Evolutionary conservation across 768 basidiomycete genomes (phyloP), one percentile per base, ranked within the genome.

Genomic region (Dioszegia aurantiaca): DNA sequence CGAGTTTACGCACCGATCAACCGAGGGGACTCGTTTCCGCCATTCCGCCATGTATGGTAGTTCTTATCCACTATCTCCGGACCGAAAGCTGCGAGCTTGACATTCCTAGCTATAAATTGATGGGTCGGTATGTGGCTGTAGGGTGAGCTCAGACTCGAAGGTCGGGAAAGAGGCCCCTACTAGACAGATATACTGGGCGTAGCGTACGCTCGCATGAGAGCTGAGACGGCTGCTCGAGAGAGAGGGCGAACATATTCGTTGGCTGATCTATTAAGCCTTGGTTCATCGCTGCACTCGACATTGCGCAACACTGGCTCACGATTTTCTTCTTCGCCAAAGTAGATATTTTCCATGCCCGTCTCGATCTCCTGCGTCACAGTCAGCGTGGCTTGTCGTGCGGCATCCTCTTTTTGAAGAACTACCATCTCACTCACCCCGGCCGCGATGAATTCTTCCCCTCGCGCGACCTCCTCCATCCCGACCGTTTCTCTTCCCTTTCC

Each of bases 391-490:
- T n/a, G n/a, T n/a, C n/a, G n/a, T n/a, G n/a, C n/a, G n/a, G n/a
- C n/a, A n/a, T n/a, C n/a, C n/a, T n/a, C n/a, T n/a, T n/a, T n/a
- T n/a, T n/a, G n/a, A n/a, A n/a, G n/a, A n/a, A n/a, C n/a, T n/a
- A n/a, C 17, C 1, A 23, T 4, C 5, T 9, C 17, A 63, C 67
- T 51, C 56, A 72, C 70, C 6, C 72, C 74, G 40, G 70, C 74
- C 39, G 67, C 65, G 1, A 76, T 61, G 37, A 76, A 76, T 17
- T 72, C 72, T 60, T 76, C 74, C 17, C 71, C 72, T 40, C 74
- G 56, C 44, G 66, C 60, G 19, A 71, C 66, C 23, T 74, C 72
- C 23, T 68, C 68, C 54, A 73, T 53, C 55, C 37, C 63, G 65
- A n/a, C 56, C 61, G 36, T 54, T 55, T 48, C 59, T 43, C 45